phyloP scores from a whole-genome alignment of 192 early-diverging fungal genomes.

The Geosiphon pyriformis region DNA sequence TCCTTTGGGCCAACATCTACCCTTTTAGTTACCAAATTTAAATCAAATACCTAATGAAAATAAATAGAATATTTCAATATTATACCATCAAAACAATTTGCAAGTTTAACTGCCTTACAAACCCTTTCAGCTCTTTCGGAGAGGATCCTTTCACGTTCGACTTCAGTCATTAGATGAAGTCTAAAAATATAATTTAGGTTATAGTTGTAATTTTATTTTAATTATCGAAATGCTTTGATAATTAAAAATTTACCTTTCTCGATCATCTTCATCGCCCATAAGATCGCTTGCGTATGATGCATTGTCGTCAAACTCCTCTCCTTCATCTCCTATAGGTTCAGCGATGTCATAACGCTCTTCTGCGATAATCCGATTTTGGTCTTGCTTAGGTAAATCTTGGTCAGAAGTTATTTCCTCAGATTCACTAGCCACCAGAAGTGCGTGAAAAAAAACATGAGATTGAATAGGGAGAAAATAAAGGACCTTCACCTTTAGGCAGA shows the following conservation, averaged over 20 bases:
- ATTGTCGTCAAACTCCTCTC: background rate
- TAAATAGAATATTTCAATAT: background rate
- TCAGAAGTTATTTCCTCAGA: background rate
- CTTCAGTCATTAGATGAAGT: slow-evolving; percentile 43
- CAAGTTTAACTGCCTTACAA: background rate
- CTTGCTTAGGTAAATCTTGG: background rate
- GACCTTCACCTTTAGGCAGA: background rate
- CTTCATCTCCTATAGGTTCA: background rate
- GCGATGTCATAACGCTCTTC: too few relatives aligned
- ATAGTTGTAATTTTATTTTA: background rate
- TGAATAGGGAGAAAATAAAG: background rate
- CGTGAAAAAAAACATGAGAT: background rate
- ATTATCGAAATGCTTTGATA: background rate
- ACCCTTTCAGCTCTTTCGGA: slow-evolving; percentile 67
- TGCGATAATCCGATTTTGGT: background rate
- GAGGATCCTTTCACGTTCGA: slow-evolving; percentile 73
- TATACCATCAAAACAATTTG: background rate
- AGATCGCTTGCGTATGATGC: background rate
- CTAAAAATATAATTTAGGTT: background rate
- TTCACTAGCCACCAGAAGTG: background rate
- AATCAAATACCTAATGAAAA: background rate
- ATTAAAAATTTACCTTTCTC: background rate
- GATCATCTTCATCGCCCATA: background rate
- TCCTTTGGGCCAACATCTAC: slow-evolving; percentile 3
- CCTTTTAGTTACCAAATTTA: background rate